Evolutionary conservation across 352 stramenopile species (phyloP), one percentile per base, ranked within the genome.

Genomic region (Pythium periplocum): DNA sequence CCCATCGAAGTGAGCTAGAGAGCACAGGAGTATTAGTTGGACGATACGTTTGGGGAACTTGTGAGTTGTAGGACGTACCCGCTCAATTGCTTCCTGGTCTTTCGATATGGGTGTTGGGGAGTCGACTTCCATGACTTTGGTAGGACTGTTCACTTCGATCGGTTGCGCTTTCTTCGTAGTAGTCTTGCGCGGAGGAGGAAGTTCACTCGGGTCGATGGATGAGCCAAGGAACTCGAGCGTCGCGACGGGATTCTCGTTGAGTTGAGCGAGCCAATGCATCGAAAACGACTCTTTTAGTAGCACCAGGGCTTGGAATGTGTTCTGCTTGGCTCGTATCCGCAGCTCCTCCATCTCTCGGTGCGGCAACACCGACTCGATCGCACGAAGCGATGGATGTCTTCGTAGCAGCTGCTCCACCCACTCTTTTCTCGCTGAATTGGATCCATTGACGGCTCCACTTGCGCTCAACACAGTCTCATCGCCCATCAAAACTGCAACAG

Each of bases 241-340:
- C 11, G 62, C 63, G 6, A 60, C 50, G 2, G 78, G 66, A 49
- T 87, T 73, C 41, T 79, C 68, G 12, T 77, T 83, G 6, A 89
- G 48, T 43, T 68, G 51, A 6, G 61, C 59, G 30, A 89, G 44
- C 33, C 54, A 53, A 3, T 75, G 45, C 0, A 62, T 53, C 31
- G 73, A 57, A 7, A 83, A 73, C 0, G 62, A 40, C 37, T 87
- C 69, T 39, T 81, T 86, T 3, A 87, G 45, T 34, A 76, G 33
- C 53, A 83, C 51, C 38, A 87, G 42, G 5, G 78, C 74, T 11
- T 76, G 60, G 26, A 90, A 83, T 17, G 62, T 62, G 43, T 80
- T 71, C 0, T 2, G 57, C 2, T 52, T 53, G 9, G 66, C 66
- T 4, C 69, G 8, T 34, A 56, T 37, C 51, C 66, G 71, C 9